These are phyloP conservation scores for Dendrobium officinale DNA, from an alignment of 106 monocot species.

Conservation along the genomic window DNA sequence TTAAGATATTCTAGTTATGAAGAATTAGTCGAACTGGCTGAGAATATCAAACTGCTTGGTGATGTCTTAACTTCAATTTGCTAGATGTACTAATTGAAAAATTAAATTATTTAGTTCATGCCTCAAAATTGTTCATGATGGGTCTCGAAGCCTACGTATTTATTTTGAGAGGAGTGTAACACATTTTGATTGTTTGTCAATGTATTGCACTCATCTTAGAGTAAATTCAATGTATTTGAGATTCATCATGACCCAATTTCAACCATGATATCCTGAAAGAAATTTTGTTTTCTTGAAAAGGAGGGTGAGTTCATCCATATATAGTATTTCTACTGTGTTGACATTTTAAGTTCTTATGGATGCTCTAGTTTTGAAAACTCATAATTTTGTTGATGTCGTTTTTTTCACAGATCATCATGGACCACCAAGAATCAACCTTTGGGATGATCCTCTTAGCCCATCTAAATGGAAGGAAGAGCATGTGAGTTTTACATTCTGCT, in stretches of 20 bases:
- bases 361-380: no score
- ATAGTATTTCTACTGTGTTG: not conserved
- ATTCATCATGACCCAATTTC: no score
- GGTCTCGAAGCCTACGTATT: no score
- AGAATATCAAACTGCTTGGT: not conserved
- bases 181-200: not conserved
- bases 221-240: not conserved
- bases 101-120: not conserved
- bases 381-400: not conserved
- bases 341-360: not conserved
- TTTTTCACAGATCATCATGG: constrained; percentile 67
- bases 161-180: no score
- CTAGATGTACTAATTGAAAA: not conserved
- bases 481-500: constrained; percentile 28
- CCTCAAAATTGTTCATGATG: no score
- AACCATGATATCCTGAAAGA: no score
- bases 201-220: not conserved
- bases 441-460: constrained; percentile 80
- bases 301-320: not conserved
- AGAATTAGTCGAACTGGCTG: not conserved
- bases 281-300: no score
- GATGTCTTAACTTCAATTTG: not conserved
- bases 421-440: constrained; percentile 52
- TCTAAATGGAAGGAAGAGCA: constrained; percentile 95
- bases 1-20: not conserved